Percentiles rank a stretch among this genome's conserved stretches.
phyloP scores from a whole-genome alignment of 139 green algal species.

The Chlorella sp. region DNA sequence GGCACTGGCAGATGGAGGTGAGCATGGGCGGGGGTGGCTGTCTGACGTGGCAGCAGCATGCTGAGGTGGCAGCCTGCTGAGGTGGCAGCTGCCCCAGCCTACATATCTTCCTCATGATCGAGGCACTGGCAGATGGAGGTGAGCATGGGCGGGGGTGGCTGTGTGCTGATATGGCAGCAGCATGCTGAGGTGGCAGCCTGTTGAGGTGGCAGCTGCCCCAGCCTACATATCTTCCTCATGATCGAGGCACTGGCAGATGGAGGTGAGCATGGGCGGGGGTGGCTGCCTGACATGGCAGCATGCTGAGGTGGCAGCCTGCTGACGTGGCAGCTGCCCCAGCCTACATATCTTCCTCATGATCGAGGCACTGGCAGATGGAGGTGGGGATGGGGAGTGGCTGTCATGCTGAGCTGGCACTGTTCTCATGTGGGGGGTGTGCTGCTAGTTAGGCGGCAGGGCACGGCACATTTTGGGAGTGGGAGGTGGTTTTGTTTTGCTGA shows the following conservation, averaged over 20 bases:
- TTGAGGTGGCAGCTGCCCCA: constrained; percentile 89
- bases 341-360: constrained; percentile 96
- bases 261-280: constrained; percentile 4
- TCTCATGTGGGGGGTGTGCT: constrained; percentile 65
- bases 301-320: background rate
- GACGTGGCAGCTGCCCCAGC: constrained; percentile 91
- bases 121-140: constrained; percentile 89
- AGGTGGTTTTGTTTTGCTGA: too few species aligned
- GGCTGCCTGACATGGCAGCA: background rate
- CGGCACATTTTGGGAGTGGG: too few species aligned
- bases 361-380: constrained; percentile 92
- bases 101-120: constrained; percentile 97
- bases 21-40: background rate
- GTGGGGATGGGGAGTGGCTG: background rate
- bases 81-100: constrained; percentile 92
- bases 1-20: constrained; percentile 84
- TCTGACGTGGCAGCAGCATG: background rate
- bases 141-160: background rate
- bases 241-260: constrained; percentile 96
- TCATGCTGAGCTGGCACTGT: background rate
- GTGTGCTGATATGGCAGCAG: background rate
- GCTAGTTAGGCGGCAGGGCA: too few species aligned
- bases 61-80: background rate
- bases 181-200: background rate
- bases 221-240: constrained; percentile 95